Base-by-base conservation (phyloP, 495 filamentous ascomycete species). In the Aspergillus sparsus region DNA sequence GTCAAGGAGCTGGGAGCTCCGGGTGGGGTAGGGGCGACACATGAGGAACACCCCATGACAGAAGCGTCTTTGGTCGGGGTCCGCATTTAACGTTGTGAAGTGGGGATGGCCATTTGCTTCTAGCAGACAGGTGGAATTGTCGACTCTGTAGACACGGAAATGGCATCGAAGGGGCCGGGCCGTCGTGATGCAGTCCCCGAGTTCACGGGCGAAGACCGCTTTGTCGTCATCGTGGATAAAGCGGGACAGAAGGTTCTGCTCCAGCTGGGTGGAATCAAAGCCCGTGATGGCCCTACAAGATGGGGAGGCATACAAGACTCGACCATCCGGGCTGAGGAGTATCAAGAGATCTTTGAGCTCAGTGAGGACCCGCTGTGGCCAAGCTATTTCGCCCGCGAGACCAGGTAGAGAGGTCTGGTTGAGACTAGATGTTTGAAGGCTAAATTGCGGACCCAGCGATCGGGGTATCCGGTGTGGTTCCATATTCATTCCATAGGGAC, bases 1-100 rank as follows among this genome's bases (percentile, higher is more conserved):
- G 72, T 98, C 92, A 51, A 98, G 74, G 7, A 97, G 78, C 9
- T 83, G 85, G 0, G 91, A 86, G 67, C 92, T 94, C 70, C 88
- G 91, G 49, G 89, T 94, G 7, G 92, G 92, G 71, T 97, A 96
- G 9, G 92, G 94, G 18, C 94, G 83, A 27, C 91, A 86, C 85
- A 96, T 90, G 78, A 98, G 89, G 73, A 98, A 97, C 68, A 97
- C 89, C 15, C 93, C 93, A 61, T 88, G 84, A 73, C 93, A 97
- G 63, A 87, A 37, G n/a, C 45, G 15, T n/a, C 41, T 21, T 32
- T 56, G 55, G 42, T 34, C 56, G 33, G 35, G 50, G 44, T 56
- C 57, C 6, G 18, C 42, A 7, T 55, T 60, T 88, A 11, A 65
- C 58, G 18, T 66, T 84, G 36, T 57, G 56, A 97, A 83, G 74